Percentiles rank a stretch among this genome's conserved stretches.
These are phyloP conservation scores for Asparagopsis taxiformis DNA, from an alignment of 31 red algal genomes.

Conservation along the genomic window DNA sequence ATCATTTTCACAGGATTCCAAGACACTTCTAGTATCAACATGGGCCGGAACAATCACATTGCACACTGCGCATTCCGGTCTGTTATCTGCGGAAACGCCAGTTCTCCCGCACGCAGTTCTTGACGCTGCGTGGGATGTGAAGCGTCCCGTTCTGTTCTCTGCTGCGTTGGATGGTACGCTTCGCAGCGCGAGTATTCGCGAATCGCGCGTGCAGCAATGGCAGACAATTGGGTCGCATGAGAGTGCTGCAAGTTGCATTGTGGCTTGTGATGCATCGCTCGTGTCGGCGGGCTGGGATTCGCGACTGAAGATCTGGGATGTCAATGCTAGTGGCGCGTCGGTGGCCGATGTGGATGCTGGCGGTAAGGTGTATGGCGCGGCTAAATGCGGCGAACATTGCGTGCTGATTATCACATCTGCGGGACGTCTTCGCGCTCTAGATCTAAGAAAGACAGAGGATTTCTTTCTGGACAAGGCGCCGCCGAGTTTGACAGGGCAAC, in stretches of 20 bases:
- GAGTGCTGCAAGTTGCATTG: too few species aligned
- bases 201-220: too few species aligned
- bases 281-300: conserved; percentile 45
- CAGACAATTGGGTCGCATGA: too few species aligned
- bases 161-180: too few species aligned
- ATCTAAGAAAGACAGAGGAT: conserved; percentile 13
- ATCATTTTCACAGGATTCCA: conserved; percentile 24
- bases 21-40: conserved; percentile 34
- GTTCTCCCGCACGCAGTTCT: conserved; percentile 18
- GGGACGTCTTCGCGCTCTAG: conserved; percentile 18
- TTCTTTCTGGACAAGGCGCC: conserved; percentile 36
- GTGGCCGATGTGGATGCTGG: conserved; percentile 8
- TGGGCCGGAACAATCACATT: conserved; percentile 61
- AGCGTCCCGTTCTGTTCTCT: too few species aligned
- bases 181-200: too few species aligned
- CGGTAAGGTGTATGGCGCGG: conserved; percentile 33
- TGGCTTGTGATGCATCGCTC: conserved; percentile 23
- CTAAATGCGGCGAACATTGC: conserved; percentile 14
- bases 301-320: conserved; percentile 28
- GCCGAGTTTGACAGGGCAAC: conserved; percentile 41
- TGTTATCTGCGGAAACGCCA: conserved; percentile 7
- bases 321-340: background rate
- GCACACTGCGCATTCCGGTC: conserved; percentile 16
- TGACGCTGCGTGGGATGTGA: conserved; percentile 32
- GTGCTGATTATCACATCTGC: conserved; percentile 21